Percentiles rank a stretch among this genome's conserved stretches.
Evolutionary conservation across 768 basidiomycete species (phyloP).

Genomic region (Mycena filopes): DNA sequence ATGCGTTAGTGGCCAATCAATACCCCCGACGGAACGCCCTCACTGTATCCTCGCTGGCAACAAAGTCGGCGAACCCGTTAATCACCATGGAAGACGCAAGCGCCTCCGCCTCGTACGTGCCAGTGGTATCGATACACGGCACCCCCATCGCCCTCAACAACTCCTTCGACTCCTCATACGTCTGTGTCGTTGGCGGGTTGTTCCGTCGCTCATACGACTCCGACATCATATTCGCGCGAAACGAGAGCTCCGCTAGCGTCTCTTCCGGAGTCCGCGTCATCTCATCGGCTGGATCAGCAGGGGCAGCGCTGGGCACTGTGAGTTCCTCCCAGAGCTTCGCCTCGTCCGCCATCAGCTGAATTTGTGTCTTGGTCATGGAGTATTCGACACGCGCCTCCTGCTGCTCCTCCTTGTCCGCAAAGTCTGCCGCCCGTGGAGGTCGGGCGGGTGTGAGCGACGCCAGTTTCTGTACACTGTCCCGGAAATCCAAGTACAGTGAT

Average conservation of each 20-base stretch:
- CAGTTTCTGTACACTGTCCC: conserved; percentile 57
- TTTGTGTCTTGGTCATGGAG: conserved; percentile 71
- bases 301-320: conserved; percentile 28
- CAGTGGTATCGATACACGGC: conserved; percentile 73
- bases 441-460: conserved; percentile 45
- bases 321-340: conserved; percentile 67
- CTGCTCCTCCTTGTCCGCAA: conserved; percentile 35
- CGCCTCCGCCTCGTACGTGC: conserved; percentile 87
- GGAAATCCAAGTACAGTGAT: conserved; percentile 62
- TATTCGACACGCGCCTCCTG: conserved; percentile 53
- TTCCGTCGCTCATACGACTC: conserved; percentile 74
- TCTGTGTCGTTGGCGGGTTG: conserved; percentile 68
- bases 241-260: conserved; percentile 34
- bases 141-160: conserved; percentile 86
- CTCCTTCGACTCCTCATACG: conserved; percentile 76
- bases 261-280: conserved; percentile 15
- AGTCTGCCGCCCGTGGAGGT: conserved; percentile 18
- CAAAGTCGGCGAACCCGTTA: conserved; percentile 83
- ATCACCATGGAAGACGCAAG: conserved; percentile 82
- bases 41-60: conserved; percentile 92
- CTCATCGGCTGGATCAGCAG: neutral
- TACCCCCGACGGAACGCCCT: conserved; percentile 31
- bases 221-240: conserved; percentile 53
- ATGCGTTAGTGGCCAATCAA: conserved; percentile 8
- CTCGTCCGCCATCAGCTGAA: conserved; percentile 69